phyloP scores from a whole-genome alignment of 345 rosid genomes.

The Garcia nutans region DNA sequence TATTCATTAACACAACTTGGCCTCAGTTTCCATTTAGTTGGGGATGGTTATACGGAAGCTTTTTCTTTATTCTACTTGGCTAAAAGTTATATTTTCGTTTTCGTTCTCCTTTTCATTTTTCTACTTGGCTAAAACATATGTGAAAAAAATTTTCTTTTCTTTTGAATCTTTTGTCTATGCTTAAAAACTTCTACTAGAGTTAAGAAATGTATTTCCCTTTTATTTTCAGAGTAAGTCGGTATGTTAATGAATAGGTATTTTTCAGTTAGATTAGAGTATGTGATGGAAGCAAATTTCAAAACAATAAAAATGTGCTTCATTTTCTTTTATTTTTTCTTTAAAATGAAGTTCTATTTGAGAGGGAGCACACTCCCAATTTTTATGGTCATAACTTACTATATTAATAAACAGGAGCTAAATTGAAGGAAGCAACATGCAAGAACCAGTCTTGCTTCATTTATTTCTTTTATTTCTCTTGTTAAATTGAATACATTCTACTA shows the following conservation, averaged over 20 bases:
- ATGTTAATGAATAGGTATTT: not conserved
- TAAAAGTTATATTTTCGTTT: not conserved
- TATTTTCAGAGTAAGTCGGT: not conserved
- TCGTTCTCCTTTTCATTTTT: not conserved
- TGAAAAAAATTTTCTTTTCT: not conserved
- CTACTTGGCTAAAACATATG: not conserved
- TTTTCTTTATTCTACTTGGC: not conserved
- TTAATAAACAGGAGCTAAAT: not conserved
- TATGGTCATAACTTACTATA: not conserved
- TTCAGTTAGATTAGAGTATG: not conserved
- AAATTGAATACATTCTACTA: too few species aligned
- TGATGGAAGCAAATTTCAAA: slow-evolving; percentile 11
- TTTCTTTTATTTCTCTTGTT: not conserved
- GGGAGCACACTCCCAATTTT: not conserved
- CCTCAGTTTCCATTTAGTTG: not conserved
- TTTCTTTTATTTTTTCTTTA: not conserved
- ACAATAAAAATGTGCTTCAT: not conserved
- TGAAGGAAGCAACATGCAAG: not conserved
- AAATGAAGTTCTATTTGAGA: not conserved
- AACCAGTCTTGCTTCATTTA: not conserved
- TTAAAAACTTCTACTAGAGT: not conserved
- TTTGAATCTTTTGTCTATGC: not conserved
- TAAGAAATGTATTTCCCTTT: not conserved
- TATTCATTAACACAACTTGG: not conserved
- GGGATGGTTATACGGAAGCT: not conserved